These are phyloP conservation scores for Saccharomyces hybrid DNA, from an alignment of 1,139 yeast species.

Conservation along the genomic window DNA sequence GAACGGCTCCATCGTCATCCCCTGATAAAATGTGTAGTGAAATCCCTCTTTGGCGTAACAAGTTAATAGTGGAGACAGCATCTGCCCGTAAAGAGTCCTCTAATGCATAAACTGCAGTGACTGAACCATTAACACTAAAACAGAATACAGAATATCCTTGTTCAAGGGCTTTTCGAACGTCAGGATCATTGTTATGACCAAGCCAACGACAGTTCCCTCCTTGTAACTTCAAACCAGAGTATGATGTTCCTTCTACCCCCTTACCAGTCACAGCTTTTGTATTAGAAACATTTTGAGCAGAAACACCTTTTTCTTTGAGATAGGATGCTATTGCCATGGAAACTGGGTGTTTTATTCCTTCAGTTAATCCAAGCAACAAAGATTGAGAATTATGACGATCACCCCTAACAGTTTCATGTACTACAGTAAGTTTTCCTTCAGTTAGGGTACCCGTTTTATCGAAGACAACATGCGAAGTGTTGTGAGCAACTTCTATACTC, in stretches of 20 bases:
- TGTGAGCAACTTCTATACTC: background rate
- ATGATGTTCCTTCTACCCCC: background rate
- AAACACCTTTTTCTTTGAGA: background rate
- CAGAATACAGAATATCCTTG: background rate
- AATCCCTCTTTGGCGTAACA: background rate
- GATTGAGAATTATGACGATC: background rate
- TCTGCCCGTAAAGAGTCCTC: background rate
- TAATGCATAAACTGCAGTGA: background rate
- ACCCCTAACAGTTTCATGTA: background rate
- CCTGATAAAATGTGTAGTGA: background rate
- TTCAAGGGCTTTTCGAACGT: background rate
- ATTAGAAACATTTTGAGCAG: background rate
- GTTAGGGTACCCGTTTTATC: background rate
- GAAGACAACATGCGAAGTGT: background rate
- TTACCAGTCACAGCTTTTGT: background rate
- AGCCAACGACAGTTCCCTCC: background rate
- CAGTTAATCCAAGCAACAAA: background rate
- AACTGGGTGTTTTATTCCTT: background rate
- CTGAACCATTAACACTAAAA: background rate
- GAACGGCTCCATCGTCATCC: background rate
- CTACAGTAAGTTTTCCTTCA: background rate
- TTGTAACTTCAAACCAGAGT: background rate
- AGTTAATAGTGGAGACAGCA: background rate
- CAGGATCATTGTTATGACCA: background rate
- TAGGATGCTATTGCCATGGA: background rate